phyloP scores from a whole-genome alignment of 495 filamentous ascomycete genomes.

The Penicillium lagena region DNA sequence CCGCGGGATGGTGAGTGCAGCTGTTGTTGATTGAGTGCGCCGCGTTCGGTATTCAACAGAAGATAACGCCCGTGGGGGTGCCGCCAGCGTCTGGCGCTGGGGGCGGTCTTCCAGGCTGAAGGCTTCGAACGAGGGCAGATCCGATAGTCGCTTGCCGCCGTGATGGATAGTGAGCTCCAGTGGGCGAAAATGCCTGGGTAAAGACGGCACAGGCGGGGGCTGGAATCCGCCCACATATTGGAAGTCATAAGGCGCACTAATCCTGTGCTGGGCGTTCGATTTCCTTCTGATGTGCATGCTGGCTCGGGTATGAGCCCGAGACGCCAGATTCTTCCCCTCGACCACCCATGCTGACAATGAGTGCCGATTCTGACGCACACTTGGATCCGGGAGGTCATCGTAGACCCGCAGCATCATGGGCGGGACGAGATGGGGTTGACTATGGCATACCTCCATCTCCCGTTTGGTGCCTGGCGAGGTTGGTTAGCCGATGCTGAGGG shows the following conservation, averaged over 20 bases:
- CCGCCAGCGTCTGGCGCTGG: slow-evolving; percentile 13
- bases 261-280: slow-evolving; percentile 25
- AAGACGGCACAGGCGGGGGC: slow-evolving; percentile 17
- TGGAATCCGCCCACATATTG: slow-evolving; percentile 36
- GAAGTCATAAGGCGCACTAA: slow-evolving; percentile 50
- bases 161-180: slow-evolving; percentile 71
- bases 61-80: slow-evolving; percentile 23
- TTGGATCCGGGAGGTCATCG: slow-evolving; percentile 32
- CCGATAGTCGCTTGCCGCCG: slow-evolving; percentile 59
- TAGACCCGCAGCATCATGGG: slow-evolving; percentile 39
- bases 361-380: slow-evolving; percentile 17
- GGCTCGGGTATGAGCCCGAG: slow-evolving; percentile 44
- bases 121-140: slow-evolving; percentile 39
- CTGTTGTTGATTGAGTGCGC: slow-evolving; percentile 22
- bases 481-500: background rate
- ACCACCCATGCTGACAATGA: slow-evolving; percentile 35
- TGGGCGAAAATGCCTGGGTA: slow-evolving; percentile 48
- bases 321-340: slow-evolving; percentile 35
- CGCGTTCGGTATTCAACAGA: slow-evolving; percentile 14
- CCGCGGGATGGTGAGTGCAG: slow-evolving; percentile 2
- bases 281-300: slow-evolving; percentile 46
- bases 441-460: slow-evolving; percentile 42
- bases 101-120: slow-evolving; percentile 19
- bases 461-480: slow-evolving; percentile 26
- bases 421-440: slow-evolving; percentile 43